Evolutionary conservation across 306 rosid species (phyloP), one percentile per base, ranked within the genome.

Genomic region (Hippophae tibetana): DNA sequence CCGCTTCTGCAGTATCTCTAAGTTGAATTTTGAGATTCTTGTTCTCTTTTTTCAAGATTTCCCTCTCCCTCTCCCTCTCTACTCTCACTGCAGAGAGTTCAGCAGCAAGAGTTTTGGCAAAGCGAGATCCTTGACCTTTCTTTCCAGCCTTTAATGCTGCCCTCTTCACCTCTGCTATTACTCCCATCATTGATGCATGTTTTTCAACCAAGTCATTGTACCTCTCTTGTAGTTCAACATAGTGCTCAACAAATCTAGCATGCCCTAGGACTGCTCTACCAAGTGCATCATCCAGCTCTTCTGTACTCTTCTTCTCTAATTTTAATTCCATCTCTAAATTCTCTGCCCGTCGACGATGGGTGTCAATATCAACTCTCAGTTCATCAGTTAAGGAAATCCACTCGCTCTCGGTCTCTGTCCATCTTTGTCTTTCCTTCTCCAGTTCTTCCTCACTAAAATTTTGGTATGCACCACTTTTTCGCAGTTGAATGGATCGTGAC

Each of bases 401-500:
- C 54, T 92, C 96, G 45, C 99, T 85, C 79, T 92, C 99, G 90
- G 88, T 86, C 78, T 92, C 96, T 14, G 86, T 85, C 99, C 99
- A 92, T 65, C 85, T 80, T 66, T 88, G 60, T 72, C 96, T 81
- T 78, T 92, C 99, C 58, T 48, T 76, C 65, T 86, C 90, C 25
- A 84, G 78, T 54, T 92, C 99, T 65, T 85, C 95, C 45, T 69
- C 73, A 3, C 69, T 70, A 65, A 49, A 66, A 58, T 68, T 75
- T 45, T 47, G 78, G 62, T 54, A 70, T 42, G 70, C 61, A 60
- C 73, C 67, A 42, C 84, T 92, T 80, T 78, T 87, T 54, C 69
- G 76, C 47, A 82, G 78, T 60, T 86, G 95, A 53, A 85, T 83
- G 14, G 95, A 88, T 71, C 96, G 72, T 42, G 96, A 85, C 54